These are phyloP conservation scores for Lactifluus echinatus DNA, from an alignment of 768 basidiomycete genomes.

Conservation along the genomic window DNA sequence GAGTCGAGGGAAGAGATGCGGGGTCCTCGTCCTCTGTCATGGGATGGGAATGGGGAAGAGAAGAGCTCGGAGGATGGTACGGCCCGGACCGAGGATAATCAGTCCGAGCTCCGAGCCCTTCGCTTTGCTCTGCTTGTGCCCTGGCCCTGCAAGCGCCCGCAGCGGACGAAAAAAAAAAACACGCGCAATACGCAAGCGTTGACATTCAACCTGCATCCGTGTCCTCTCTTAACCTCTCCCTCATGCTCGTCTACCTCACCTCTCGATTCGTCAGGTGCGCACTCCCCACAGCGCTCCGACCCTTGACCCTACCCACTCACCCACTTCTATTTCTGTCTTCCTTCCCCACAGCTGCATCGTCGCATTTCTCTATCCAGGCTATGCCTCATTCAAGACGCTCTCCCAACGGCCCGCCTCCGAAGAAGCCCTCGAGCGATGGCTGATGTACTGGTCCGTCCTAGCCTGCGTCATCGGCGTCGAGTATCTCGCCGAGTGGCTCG, in stretches of 20 bases:
- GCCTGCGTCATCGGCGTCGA: slow-evolving; percentile 77
- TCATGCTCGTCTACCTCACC: slow-evolving; percentile 14
- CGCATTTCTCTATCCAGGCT: slow-evolving; percentile 87
- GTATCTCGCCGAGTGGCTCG: slow-evolving; percentile 76
- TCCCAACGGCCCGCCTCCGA: slow-evolving; percentile 81
- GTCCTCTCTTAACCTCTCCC: neutral
- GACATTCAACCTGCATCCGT: neutral
- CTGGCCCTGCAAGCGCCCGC: neutral
- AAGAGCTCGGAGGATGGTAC: slow-evolving; percentile 41
- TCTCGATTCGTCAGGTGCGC: slow-evolving; percentile 11
- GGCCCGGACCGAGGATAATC: too few species aligned
- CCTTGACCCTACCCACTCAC: neutral
- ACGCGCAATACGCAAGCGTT: neutral
- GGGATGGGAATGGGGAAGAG: too few species aligned
- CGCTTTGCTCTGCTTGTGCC: too few species aligned
- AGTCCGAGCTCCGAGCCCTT: too few species aligned
- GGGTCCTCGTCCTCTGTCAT: too few species aligned
- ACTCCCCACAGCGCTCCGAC: neutral
- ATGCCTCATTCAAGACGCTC: slow-evolving; percentile 94
- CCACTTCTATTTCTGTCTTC: too few species aligned
- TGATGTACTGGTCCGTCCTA: slow-evolving; percentile 95
- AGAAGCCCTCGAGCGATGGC: slow-evolving; percentile 83
- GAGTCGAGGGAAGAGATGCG: neutral
- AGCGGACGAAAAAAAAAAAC: too few species aligned
- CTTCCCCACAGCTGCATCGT: slow-evolving; percentile 45